A percentile compares a stretch with the other conserved stretches of the same genome.
phyloP scores from a whole-genome alignment of 495 filamentous ascomycete genomes.

The Lasiosphaeria hispida region DNA sequence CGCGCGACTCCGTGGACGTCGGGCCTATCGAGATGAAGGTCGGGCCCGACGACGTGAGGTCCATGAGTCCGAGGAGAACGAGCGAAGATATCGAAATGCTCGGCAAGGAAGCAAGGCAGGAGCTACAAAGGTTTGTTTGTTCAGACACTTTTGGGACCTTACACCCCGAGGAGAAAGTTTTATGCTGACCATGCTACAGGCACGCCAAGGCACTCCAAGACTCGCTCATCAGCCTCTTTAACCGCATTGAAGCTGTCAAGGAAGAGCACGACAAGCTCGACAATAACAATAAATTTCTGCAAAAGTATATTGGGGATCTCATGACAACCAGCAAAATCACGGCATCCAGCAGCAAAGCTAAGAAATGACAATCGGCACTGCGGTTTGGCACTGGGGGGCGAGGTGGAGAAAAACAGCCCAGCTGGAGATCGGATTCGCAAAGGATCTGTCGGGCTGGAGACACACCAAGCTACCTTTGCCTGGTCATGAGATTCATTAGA shows the following conservation, averaged over 20 bases:
- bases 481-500: too few relatives aligned
- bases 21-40: slow-evolving; percentile 62
- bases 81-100: slow-evolving; percentile 84
- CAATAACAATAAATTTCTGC: slow-evolving; percentile 88
- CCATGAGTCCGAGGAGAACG: slow-evolving; percentile 91
- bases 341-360: slow-evolving; percentile 50
- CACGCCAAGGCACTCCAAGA: slow-evolving; percentile 86
- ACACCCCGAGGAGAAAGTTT: neutral
- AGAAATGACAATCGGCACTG: slow-evolving; percentile 39
- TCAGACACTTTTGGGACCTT: slow-evolving; percentile 9
- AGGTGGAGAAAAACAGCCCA: too few relatives aligned
- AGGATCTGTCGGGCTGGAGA: too few relatives aligned
- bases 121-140: slow-evolving; percentile 46
- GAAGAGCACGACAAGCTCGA: slow-evolving; percentile 93
- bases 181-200: slow-evolving; percentile 45
- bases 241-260: slow-evolving; percentile 90
- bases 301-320: slow-evolving; percentile 82
- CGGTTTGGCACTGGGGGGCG: too few relatives aligned
- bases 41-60: slow-evolving; percentile 81
- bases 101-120: slow-evolving; percentile 69
- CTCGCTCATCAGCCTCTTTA: slow-evolving; percentile 80
- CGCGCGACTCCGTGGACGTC: slow-evolving; percentile 66
- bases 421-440: too few relatives aligned
- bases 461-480: too few relatives aligned
- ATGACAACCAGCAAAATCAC: slow-evolving; percentile 83